phyloP scores from a whole-genome alignment of 352 stramenopile species.

The Saprolegnia parasitica region DNA sequence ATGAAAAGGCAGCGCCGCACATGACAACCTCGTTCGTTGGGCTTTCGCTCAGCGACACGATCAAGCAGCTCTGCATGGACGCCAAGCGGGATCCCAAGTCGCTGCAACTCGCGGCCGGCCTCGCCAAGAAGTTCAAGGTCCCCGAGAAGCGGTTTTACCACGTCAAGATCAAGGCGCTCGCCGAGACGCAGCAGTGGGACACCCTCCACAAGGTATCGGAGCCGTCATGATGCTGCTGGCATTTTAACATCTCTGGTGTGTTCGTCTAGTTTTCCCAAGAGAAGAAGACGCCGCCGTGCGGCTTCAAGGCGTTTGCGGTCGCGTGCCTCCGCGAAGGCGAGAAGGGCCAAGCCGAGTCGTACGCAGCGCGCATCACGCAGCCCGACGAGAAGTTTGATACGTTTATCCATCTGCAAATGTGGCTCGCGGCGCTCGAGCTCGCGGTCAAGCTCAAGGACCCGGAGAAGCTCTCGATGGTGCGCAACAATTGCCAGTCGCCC shows the following conservation, averaged over 20 bases:
- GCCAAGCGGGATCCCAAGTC: constrained; percentile 82
- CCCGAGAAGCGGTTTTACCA: constrained; percentile 88
- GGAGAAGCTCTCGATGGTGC: constrained; percentile 80
- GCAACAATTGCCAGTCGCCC: constrained; percentile 67
- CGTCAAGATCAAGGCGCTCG: constrained; percentile 86
- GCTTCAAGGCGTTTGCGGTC: constrained; percentile 81
- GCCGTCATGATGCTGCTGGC: no score
- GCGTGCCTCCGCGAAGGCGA: constrained; percentile 70
- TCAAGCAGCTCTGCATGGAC: constrained; percentile 72
- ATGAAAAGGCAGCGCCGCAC: constrained; percentile 74
- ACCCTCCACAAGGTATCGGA: constrained; percentile 70
- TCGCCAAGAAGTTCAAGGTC: constrained; percentile 88
- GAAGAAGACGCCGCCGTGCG: constrained; percentile 79
- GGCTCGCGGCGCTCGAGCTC: constrained; percentile 70
- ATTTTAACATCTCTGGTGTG: no score
- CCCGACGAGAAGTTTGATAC: constrained; percentile 86
- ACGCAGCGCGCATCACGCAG: constrained; percentile 72
- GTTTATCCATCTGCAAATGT: constrained; percentile 82
- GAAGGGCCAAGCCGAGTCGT: constrained; percentile 76
- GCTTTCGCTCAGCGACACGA: constrained; percentile 81
- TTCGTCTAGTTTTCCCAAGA: constrained; percentile 56
- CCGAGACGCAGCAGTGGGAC: constrained; percentile 82
- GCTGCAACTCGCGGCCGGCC: constrained; percentile 48
- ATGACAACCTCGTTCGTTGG: constrained; percentile 51
- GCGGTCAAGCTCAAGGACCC: constrained; percentile 82